Evolutionary conservation across 2,329 filamentous ascomycete genomes (phyloP), one percentile per base, ranked within the genome.

Genomic region (Phyllosticta capitalensis): DNA sequence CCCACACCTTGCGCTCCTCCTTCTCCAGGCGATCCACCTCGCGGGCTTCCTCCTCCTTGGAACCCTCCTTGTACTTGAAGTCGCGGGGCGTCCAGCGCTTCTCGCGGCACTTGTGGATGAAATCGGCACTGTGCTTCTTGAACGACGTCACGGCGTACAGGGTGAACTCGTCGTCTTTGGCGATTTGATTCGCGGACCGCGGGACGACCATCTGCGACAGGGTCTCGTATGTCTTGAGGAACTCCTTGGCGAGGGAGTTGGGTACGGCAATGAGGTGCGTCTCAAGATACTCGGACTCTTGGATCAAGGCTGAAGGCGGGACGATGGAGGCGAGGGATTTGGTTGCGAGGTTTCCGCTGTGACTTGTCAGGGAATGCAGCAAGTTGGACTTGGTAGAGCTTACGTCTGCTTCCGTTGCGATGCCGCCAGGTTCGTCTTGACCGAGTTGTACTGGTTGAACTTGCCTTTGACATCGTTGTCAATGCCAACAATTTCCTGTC

Each of bases 391-490:
- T 3, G 20, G 24, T 12, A n/a, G 19, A 38, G 33, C 84, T 68
- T 76, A 91, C 88, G 89, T 95, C 75, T 96, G 91, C 74, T 88
- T 92, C 66, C 92, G 85, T 74, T 96, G 87, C 56, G 96, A 79
- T 21, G 87, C 79, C 30, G 88, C 85, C 52, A 96, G 83, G 64
- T 86, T 92, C 58, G 89, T 88, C 78, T 95, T 96, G 70, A 92
- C 85, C 63, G 87, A 82, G 76, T 92, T 96, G 79, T 97, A 96
- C 76, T 96, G 92, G 73, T 84, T 89, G 78, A 92, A 92, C 75
- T 97, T 97, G 69, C 83, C 82, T 74, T 95, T 95, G 75, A 97
- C 89, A 72, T 97, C 94, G 73, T 91, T 96, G 78, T 99, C 94
- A 70, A 95, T 90, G 59, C 89, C 94, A 63, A 86, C 81, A 58